Evolutionary conservation across 306 rosid species (phyloP), one percentile per base, ranked within the genome.

Genomic region (Dryas octopetala): DNA sequence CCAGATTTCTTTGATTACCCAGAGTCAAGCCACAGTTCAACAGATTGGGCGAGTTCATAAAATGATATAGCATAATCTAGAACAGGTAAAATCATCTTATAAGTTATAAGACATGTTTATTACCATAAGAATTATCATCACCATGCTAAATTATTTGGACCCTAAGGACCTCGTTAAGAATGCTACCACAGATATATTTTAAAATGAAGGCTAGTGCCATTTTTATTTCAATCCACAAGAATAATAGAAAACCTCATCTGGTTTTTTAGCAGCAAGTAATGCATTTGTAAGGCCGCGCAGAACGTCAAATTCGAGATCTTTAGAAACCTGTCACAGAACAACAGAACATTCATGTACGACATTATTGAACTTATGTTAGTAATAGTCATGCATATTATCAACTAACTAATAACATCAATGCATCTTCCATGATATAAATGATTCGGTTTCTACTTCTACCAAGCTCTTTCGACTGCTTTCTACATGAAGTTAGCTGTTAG

Each of bases 211-310:
- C 28, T 13, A 61, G 9, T 67, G 53, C 44, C 44, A 32, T 45
- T 3, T 13, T 49, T 14, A 40, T 44, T 57, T 58, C 41, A 83
- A 75, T 51, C 71, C 16, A 45, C 46, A 58, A 58, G 66, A 69
- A 80, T 50, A 78, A 71, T 3, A 17, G 79, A 89, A 82, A 68
- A 94, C 97, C 98, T 94, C 96, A 19, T 90, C 93, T 45, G 96
- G 97, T 83, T 87, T 94, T 76, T 85, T 83, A n/a, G 93, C 97
- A 66, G 95, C 96, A 80, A 94, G 93, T 73, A 90, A 86, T 52
- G 97, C 83, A 83, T 91, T 88, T 72, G 89, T 85, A 73, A 88
- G 95, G 70, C 97, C 98, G 12, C 91, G 91, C 62, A 90, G 81
- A 80, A 94, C 88, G 64, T 91, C 98, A 85, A 94, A 90, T 44